Percentiles rank a stretch among this genome's conserved stretches.
phyloP scores from a whole-genome alignment of 2,329 filamentous ascomycete species.

The Trichoderma sp. region DNA sequence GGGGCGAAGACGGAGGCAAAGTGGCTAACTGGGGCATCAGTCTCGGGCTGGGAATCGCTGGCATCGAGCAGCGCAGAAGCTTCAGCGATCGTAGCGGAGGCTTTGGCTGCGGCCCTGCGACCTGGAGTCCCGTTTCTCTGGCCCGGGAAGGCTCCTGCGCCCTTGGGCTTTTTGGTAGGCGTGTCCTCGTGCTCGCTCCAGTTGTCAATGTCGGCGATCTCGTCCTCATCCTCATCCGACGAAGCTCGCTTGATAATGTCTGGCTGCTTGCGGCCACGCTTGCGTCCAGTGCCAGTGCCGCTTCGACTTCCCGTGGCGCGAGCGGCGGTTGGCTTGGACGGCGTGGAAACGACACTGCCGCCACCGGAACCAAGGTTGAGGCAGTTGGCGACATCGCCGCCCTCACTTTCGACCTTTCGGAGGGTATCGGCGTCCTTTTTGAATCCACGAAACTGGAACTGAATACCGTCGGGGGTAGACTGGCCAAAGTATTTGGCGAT shows the following conservation, averaged over 20 bases:
- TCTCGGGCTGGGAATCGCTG: conserved; percentile 33
- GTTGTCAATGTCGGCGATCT: conserved; percentile 33
- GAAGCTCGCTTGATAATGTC: conserved; percentile 32
- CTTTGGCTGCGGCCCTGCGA: conserved; percentile 36
- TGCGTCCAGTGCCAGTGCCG: conserved; percentile 32
- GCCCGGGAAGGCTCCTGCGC: conserved; percentile 27
- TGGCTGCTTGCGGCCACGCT: conserved; percentile 26
- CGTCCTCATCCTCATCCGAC: conserved; percentile 32
- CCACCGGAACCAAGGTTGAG: conserved; percentile 33
- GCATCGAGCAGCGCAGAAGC: conserved; percentile 31
- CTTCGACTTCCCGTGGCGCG: conserved; percentile 25
- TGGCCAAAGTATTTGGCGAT: conserved; percentile 62
- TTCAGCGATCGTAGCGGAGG: conserved; percentile 38
- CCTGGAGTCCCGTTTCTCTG: conserved; percentile 32
- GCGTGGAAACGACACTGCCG: conserved; percentile 33
- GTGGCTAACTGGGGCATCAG: conserved; percentile 21
- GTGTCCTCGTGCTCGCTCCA: conserved; percentile 40
- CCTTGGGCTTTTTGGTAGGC: conserved; percentile 40
- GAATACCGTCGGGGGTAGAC: conserved; percentile 58
- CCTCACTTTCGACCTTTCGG: conserved; percentile 44
- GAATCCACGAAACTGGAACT: conserved; percentile 60
- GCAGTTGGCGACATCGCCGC: conserved; percentile 48
- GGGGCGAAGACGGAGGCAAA: not conserved
- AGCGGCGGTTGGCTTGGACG: conserved; percentile 31
- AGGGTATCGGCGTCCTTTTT: conserved; percentile 55